Conservation (phyloP, 768 basidiomycete species). For the Auricularia auricula-judae region DNA sequence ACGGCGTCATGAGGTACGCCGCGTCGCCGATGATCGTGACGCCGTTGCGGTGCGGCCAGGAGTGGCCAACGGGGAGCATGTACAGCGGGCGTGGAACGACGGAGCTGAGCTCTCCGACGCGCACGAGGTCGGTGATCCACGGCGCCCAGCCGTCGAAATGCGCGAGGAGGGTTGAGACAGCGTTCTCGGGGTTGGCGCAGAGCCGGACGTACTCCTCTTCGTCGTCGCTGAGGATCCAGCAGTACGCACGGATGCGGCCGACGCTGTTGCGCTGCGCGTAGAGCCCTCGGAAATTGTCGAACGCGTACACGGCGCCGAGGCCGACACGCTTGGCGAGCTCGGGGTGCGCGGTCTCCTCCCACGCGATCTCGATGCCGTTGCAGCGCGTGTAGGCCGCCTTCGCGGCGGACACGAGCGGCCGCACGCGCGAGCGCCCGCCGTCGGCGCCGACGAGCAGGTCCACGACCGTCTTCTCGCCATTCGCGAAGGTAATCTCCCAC, state of each 20-base stretch:
- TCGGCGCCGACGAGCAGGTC: conserved; percentile 17
- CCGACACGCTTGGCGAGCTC: conserved; percentile 6
- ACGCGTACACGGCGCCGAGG: conserved; percentile 7
- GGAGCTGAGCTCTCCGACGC: background rate
- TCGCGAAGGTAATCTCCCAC: background rate
- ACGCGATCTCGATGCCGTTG: conserved; percentile 12
- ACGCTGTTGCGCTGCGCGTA: conserved; percentile 14
- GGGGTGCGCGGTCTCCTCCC: conserved; percentile 8
- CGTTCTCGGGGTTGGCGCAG: too few species aligned
- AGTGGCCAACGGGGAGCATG: background rate
- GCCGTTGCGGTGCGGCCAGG: background rate
- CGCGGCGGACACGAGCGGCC: conserved; percentile 12
- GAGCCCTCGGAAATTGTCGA: conserved; percentile 10
- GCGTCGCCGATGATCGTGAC: too few species aligned
- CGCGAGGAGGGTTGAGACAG: background rate
- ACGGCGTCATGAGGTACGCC: too few species aligned
- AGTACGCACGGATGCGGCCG: conserved; percentile 12
- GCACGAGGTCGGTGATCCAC: background rate
- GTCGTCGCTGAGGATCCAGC: background rate
- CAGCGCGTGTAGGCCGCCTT: conserved; percentile 12
- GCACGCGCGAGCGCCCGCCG: conserved; percentile 16
- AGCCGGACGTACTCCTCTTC: background rate
- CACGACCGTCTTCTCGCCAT: background rate
- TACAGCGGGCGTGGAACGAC: background rate
- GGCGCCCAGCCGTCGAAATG: background rate